phyloP scores from a whole-genome alignment of 305 asterid species.

The Withania somnifera region DNA sequence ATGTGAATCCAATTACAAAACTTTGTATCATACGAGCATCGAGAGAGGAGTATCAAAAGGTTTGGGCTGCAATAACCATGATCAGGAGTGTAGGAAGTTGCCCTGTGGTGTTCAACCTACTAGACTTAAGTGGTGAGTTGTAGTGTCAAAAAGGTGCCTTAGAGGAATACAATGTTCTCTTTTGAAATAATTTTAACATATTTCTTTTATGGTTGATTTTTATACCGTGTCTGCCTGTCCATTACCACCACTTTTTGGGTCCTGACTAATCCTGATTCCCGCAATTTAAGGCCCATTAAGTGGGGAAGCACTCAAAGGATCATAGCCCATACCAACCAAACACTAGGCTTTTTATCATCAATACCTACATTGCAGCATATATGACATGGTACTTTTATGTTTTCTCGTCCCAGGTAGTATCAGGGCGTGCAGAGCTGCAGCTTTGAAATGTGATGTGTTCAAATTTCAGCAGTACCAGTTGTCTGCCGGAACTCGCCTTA shows the following conservation, averaged over 20 bases:
- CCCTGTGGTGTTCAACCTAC: slow-evolving; percentile 69
- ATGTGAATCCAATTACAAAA: slow-evolving; percentile 79
- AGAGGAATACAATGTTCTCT: not conserved
- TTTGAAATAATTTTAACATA: not conserved
- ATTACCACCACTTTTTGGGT: not conserved
- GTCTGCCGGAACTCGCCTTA: slow-evolving; percentile 32
- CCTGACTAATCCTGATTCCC: not conserved
- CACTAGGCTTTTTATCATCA: not conserved
- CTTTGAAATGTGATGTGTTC: slow-evolving; percentile 62
- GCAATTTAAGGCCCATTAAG: not conserved
- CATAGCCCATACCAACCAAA: not conserved
- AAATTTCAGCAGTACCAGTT: slow-evolving; percentile 64
- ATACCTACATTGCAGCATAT: not conserved
- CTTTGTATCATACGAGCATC: slow-evolving; percentile 65
- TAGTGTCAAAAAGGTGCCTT: not conserved
- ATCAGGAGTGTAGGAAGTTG: slow-evolving; percentile 61
- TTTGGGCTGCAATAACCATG: slow-evolving; percentile 79
- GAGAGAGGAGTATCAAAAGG: slow-evolving; percentile 54
- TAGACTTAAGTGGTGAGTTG: slow-evolving; percentile 71
- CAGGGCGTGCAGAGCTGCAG: slow-evolving; percentile 64
- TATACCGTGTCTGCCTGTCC: not conserved
- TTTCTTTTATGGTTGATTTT: not conserved
- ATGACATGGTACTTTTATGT: not conserved
- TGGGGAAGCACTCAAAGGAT: not conserved
- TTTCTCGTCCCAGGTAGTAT: slow-evolving; percentile 44